Evolutionary conservation across 768 basidiomycete genomes (phyloP).

Genomic region (Pholiota molesta): DNA sequence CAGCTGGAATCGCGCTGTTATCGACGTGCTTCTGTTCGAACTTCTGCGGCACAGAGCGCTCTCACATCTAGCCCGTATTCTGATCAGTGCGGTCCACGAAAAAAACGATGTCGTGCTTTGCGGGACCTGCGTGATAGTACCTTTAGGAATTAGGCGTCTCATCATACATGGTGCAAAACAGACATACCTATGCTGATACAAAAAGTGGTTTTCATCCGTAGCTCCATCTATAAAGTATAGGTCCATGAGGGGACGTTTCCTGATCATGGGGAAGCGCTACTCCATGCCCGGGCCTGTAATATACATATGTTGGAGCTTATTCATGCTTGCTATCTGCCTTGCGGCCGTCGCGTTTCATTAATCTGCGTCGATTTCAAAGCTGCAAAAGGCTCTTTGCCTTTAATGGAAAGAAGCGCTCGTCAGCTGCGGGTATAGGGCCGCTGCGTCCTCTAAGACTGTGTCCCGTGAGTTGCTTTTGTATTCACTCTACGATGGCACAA

Average conservation of each 20-base stretch:
- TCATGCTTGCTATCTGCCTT: neutral
- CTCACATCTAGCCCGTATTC: too few relatives aligned
- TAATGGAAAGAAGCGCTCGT: neutral
- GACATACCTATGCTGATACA: slow-evolving; percentile 1
- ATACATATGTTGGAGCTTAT: neutral
- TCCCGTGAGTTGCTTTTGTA: neutral
- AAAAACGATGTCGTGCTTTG: slow-evolving; percentile 12
- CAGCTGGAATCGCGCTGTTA: too few relatives aligned
- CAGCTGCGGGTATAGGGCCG: neutral
- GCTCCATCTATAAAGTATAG: neutral
- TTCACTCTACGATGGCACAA: too few relatives aligned
- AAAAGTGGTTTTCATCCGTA: neutral
- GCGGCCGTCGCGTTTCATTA: neutral
- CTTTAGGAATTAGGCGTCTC: neutral
- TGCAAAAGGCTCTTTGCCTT: neutral
- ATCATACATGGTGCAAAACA: slow-evolving; percentile 13
- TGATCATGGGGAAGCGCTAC: neutral
- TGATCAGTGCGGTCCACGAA: slow-evolving; percentile 2
- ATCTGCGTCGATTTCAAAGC: neutral
- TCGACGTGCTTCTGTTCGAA: too few relatives aligned
- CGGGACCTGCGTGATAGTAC: slow-evolving; percentile 4
- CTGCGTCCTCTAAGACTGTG: neutral
- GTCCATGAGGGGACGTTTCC: neutral
- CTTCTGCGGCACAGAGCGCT: too few relatives aligned
- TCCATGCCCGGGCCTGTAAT: neutral